Evolutionary conservation across 768 basidiomycete species (phyloP).

Genomic region (Lyophyllum semitale): DNA sequence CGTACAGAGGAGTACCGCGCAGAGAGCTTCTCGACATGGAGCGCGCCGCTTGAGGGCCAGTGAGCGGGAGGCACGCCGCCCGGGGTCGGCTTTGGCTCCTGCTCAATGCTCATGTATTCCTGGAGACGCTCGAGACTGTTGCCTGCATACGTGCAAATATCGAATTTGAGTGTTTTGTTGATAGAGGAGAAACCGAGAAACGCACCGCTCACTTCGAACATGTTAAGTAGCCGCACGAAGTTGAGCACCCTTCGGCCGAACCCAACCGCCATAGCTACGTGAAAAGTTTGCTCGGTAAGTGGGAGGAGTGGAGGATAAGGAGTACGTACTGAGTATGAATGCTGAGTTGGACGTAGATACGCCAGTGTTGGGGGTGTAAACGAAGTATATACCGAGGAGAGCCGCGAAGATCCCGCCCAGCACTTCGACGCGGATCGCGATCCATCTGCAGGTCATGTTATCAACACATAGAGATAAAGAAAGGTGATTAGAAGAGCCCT

Average conservation of each 20-base stretch:
- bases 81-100: constrained; percentile 43
- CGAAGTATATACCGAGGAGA: constrained; percentile 52
- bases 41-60: constrained; percentile 48
- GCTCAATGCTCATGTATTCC: constrained; percentile 57
- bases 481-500: background rate
- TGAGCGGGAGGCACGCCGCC: constrained; percentile 55
- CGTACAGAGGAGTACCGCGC: constrained; percentile 51
- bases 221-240: constrained; percentile 40
- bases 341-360: constrained; percentile 14
- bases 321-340: constrained; percentile 13
- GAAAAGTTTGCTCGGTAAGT: background rate
- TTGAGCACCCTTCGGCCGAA: constrained; percentile 57
- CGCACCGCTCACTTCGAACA: constrained; percentile 43
- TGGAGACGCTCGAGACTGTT: constrained; percentile 65
- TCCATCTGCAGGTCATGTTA: constrained; percentile 32
- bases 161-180: no score
- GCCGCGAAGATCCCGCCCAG: constrained; percentile 57
- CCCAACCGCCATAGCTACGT: constrained; percentile 31
- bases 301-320: background rate
- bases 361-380: constrained; percentile 50
- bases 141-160: background rate
- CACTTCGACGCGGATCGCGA: constrained; percentile 52
- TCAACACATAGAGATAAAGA: background rate
- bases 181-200: background rate
- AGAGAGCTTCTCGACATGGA: constrained; percentile 17